Base-by-base conservation (phyloP, 2,329 filamentous ascomycete species). In the Aspergillus felis region DNA sequence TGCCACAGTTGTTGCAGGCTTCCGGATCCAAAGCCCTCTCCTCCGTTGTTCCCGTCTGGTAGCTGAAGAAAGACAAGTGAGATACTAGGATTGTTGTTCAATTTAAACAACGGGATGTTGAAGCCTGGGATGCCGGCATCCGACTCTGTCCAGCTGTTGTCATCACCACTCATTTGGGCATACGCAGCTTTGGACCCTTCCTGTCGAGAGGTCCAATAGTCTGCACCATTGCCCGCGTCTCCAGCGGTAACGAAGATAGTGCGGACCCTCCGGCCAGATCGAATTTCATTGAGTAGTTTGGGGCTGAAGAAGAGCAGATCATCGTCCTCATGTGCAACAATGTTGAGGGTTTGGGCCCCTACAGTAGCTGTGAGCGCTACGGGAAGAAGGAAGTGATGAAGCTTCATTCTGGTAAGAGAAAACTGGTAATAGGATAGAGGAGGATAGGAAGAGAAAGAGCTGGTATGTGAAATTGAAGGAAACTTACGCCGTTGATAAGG, bases 321-420 rank as follows among this genome's bases (percentile, higher is more conserved):
- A 22, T 65, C 63, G 12, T 65, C 63, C 44, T 64, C 48, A 22
- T 64, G 63, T 4, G 61, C 61, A 20, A 65, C 61, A n/a, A 62
- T 57, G 52, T 65, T 64, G 50, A 65, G 55, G 44, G 57, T 58
- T 41, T 61, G 54, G 28, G 28, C 28, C 1, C 28, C 28, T 29
- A 3, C 28, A 29, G 28, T 29, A 29, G 28, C 28, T 29, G 9
- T 29, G 28, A 29, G 28, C 9, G 28, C 28, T 29, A 12, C 9
- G 9, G 28, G 28, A 29, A 29, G 28, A 29, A 29, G 10, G 9
- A 29, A 29, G 28, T 29, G 28, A 29, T 29, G 28, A 4, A 29
- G 28, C 28, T 9, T 29, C 28, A 29, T 29, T 29, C 3, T 29
- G 28, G 28, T 29, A 2, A 12, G 28, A 29, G 28, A 29, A 29